Conservation (phyloP, 371 early-diverging fungal genomes). For the Quaeritorhiza haematococci region DNA sequence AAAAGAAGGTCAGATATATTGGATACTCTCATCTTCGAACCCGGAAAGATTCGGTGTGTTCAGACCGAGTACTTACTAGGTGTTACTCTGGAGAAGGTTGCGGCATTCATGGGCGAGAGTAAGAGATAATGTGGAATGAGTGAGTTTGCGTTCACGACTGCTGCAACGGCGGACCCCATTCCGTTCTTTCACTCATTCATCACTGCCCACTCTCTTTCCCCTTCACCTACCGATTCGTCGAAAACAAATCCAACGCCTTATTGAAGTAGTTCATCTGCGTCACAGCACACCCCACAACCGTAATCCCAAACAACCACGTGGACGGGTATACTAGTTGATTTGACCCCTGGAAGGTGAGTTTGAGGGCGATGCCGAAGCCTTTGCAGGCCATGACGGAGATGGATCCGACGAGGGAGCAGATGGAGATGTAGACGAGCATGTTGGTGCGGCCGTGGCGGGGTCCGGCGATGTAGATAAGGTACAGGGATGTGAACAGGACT, state of each 20-base stretch:
- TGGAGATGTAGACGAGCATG: constrained; percentile 59
- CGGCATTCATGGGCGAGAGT: background rate
- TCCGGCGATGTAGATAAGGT: constrained; percentile 74
- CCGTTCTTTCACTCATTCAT: background rate
- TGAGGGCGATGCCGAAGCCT: constrained; percentile 86
- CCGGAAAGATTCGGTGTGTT: constrained; percentile 4
- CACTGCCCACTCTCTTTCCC: background rate
- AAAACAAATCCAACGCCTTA: constrained; percentile 86
- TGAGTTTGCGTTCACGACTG: background rate
- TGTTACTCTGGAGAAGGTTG: constrained; percentile 23
- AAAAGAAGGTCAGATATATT: background rate
- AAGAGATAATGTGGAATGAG: background rate
- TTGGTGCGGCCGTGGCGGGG: constrained; percentile 72
- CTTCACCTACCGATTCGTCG: constrained; percentile 78
- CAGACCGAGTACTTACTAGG: constrained; percentile 26
- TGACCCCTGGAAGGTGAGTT: constrained; percentile 81
- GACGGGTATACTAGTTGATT: constrained; percentile 85
- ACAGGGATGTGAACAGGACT: constrained; percentile 55
- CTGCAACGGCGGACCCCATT: background rate
- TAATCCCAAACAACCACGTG: constrained; percentile 79
- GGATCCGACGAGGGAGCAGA: constrained; percentile 51
- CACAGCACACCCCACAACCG: constrained; percentile 73
- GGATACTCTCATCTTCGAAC: background rate
- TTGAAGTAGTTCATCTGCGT: constrained; percentile 96
- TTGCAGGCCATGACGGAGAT: constrained; percentile 88